These are phyloP conservation scores for Neurospora tetraspora DNA, from an alignment of 495 filamentous ascomycete species.

Conservation along the genomic window DNA sequence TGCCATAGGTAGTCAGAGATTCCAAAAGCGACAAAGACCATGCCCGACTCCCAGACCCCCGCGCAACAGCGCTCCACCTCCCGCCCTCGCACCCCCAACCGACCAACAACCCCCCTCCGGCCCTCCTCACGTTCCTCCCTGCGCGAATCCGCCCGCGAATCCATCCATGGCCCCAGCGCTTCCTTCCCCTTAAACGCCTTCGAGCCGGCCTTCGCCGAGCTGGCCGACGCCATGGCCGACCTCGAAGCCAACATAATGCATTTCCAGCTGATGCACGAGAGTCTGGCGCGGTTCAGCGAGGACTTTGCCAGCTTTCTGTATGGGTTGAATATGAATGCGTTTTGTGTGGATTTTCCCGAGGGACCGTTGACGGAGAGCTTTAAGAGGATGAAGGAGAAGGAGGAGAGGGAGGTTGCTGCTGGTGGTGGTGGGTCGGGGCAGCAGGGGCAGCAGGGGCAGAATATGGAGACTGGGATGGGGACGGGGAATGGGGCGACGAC, in stretches of 20 bases:
- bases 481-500: no score
- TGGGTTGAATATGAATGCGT: slow-evolving; percentile 96
- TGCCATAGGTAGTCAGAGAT: not conserved
- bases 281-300: slow-evolving; percentile 85
- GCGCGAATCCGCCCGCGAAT: slow-evolving; percentile 49
- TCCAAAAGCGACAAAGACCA: not conserved
- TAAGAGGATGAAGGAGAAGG: slow-evolving; percentile 45
- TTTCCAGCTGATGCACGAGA: slow-evolving; percentile 94
- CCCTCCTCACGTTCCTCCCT: slow-evolving; percentile 83
- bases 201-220: slow-evolving; percentile 83
- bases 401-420: slow-evolving; percentile 27
- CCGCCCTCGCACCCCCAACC: slow-evolving; percentile 43
- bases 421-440: not conserved
- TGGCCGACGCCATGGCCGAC: slow-evolving; percentile 89
- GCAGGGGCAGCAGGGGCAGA: slow-evolving; percentile 6
- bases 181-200: slow-evolving; percentile 70
- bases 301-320: slow-evolving; percentile 93
- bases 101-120: slow-evolving; percentile 87
- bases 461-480: slow-evolving; percentile 25
- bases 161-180: slow-evolving; percentile 44
- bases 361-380: slow-evolving; percentile 57
- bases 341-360: slow-evolving; percentile 97
- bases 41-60: slow-evolving; percentile 1
- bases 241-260: slow-evolving; percentile 97
- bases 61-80: slow-evolving; percentile 36